These are phyloP conservation scores for Glarea lozoyensis DNA, from an alignment of 495 filamentous ascomycete genomes.

Conservation along the genomic window DNA sequence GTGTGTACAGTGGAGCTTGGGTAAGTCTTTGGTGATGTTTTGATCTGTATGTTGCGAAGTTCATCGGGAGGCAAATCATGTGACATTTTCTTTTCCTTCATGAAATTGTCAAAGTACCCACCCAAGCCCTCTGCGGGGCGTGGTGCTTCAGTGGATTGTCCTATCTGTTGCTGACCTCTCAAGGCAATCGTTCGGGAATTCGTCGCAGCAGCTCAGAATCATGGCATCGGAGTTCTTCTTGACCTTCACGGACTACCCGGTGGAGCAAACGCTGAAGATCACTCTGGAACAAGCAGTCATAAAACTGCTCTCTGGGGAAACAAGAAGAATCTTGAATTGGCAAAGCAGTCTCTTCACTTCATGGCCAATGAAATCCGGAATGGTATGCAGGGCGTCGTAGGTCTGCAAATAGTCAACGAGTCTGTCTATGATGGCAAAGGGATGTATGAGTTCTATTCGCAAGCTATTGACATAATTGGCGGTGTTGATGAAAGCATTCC, in stretches of 20 bases:
- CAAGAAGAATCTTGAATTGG: conserved; percentile 24
- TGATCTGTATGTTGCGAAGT: neutral
- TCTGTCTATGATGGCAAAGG: conserved; percentile 32
- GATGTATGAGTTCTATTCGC: conserved; percentile 46
- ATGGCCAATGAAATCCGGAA: conserved; percentile 31
- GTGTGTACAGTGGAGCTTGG: conserved; percentile 44
- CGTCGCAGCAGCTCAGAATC: conserved; percentile 26
- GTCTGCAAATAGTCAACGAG: conserved; percentile 46
- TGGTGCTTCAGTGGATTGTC: no score
- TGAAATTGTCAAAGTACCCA: no score
- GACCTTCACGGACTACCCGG: conserved; percentile 49
- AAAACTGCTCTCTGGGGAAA: conserved; percentile 36
- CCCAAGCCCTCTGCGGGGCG: no score
- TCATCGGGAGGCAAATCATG: neutral
- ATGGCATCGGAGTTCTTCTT: conserved; percentile 42
- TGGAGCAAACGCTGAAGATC: conserved; percentile 38
- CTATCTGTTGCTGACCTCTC: no score
- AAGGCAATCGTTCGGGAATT: no score
- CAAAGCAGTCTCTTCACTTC: conserved; percentile 31
- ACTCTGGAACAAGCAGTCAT: conserved; percentile 38
- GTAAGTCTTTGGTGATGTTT: neutral
- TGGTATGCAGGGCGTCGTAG: conserved; percentile 34
- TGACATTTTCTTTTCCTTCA: neutral
- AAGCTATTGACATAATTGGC: conserved; percentile 31
- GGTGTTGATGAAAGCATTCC: conserved; percentile 37